Evolutionary conservation across 2,329 filamentous ascomycete genomes (phyloP).

Genomic region (Colletotrichum sp.): DNA sequence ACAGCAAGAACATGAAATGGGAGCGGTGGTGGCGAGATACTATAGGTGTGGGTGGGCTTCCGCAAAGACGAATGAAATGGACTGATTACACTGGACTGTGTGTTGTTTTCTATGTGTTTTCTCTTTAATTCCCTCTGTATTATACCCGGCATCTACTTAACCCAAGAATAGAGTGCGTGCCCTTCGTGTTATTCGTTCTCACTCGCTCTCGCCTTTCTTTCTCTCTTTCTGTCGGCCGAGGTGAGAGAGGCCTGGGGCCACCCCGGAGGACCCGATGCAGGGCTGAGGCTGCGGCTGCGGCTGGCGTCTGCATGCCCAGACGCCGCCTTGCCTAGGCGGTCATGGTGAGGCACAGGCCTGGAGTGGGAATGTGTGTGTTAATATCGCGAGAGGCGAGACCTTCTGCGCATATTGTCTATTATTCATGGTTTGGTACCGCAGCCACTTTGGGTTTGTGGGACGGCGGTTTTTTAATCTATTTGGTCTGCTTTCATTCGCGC

Average conservation of each 20-base stretch:
- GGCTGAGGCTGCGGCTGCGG: neutral
- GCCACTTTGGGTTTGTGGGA: neutral
- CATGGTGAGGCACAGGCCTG: neutral
- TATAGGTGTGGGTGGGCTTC: neutral
- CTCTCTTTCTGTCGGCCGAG: neutral
- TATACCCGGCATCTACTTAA: constrained; percentile 18
- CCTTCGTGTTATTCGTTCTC: neutral
- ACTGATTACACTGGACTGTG: neutral
- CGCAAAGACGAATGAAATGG: neutral
- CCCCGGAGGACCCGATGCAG: neutral
- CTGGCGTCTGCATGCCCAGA: neutral
- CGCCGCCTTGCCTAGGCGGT: neutral
- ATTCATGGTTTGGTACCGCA: neutral
- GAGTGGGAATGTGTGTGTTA: neutral
- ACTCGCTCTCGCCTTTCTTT: neutral
- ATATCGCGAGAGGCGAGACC: neutral
- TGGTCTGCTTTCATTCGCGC: neutral
- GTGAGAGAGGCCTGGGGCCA: neutral
- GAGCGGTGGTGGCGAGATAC: neutral
- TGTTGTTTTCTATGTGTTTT: neutral
- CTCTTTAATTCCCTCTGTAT: constrained; percentile 4
- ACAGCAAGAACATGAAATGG: neutral
- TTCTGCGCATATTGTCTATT: neutral
- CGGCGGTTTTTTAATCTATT: neutral
- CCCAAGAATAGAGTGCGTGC: constrained; percentile 11